Evolutionary conservation across 2,329 filamentous ascomycete species (phyloP).

Genomic region (Lachnellula occidentalis): DNA sequence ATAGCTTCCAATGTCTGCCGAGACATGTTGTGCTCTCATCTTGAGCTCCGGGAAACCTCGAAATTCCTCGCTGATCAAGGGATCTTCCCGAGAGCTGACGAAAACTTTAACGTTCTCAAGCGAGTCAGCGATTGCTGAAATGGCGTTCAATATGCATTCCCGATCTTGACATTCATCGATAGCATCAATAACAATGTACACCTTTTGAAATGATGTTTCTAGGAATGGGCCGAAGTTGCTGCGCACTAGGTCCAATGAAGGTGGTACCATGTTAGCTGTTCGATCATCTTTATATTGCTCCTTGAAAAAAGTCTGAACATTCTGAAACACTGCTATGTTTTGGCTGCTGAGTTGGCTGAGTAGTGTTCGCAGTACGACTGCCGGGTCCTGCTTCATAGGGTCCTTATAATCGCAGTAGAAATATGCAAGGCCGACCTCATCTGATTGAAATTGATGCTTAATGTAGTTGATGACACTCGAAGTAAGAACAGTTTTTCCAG

Average conservation of each 20-base stretch:
- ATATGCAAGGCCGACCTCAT: constrained; percentile 28
- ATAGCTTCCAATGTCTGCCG: constrained; percentile 4
- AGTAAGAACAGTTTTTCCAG: constrained; percentile 43
- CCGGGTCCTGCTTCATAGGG: constrained; percentile 5
- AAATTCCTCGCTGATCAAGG: not conserved
- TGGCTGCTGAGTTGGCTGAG: constrained; percentile 6
- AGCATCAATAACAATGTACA: constrained; percentile 3
- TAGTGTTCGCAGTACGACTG: constrained; percentile 2
- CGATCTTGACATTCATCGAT: constrained; percentile 6
- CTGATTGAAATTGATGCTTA: constrained; percentile 11
- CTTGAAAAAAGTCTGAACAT: constrained; percentile 1
- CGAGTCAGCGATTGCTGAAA: not conserved
- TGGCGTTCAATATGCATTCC: not conserved
- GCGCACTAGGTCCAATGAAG: not conserved
- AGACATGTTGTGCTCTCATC: constrained; percentile 1
- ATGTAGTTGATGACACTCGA: constrained; percentile 39
- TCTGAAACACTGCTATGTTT: not conserved
- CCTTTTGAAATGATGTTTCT: not conserved
- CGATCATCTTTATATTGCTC: not conserved
- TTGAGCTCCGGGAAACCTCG: constrained; percentile 1
- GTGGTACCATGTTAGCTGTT: not conserved
- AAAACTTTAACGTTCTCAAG: constrained; percentile 1
- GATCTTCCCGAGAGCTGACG: constrained; percentile 3
- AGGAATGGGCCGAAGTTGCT: not conserved
- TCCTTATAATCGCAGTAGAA: constrained; percentile 30